Percentiles rank a stretch among this genome's conserved stretches.
These are phyloP conservation scores for Lachnellula occidentalis DNA, from an alignment of 2,329 filamentous ascomycete genomes.

Conservation along the genomic window DNA sequence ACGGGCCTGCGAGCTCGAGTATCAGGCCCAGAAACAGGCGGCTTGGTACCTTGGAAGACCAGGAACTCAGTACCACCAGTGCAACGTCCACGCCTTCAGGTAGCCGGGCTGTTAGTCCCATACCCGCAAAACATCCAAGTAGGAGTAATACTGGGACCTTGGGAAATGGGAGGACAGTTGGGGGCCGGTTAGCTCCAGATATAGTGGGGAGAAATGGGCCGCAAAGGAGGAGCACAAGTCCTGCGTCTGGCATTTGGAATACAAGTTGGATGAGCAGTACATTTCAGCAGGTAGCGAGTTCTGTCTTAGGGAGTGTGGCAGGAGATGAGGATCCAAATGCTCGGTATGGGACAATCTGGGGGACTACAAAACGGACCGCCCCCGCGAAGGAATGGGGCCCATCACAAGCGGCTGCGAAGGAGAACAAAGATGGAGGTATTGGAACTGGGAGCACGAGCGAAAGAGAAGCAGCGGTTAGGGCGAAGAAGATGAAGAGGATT, in stretches of 20 bases:
- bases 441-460: slow-evolving; percentile 49
- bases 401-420: slow-evolving; percentile 11
- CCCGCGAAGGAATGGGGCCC: slow-evolving; percentile 28
- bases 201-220: slow-evolving; percentile 2
- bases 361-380: neutral
- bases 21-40: slow-evolving; percentile 29
- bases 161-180: slow-evolving; percentile 12
- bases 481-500: slow-evolving; percentile 52
- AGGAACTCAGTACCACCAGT: slow-evolving; percentile 27
- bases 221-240: slow-evolving; percentile 7
- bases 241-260: slow-evolving; percentile 18
- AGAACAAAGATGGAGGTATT: slow-evolving; percentile 32
- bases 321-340: slow-evolving; percentile 7
- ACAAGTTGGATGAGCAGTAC: slow-evolving; percentile 28
- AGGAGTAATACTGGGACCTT: slow-evolving; percentile 9
- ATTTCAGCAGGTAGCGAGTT: slow-evolving; percentile 30
- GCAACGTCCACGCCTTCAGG: slow-evolving; percentile 32
- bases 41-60: slow-evolving; percentile 24
- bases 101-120: slow-evolving; percentile 44
- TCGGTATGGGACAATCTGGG: slow-evolving; percentile 4
- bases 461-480: slow-evolving; percentile 49
- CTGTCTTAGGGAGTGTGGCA: slow-evolving; percentile 28
- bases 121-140: slow-evolving; percentile 40
- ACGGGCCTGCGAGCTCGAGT: slow-evolving; percentile 11
- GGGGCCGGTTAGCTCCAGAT: slow-evolving; percentile 15